A percentile compares a stretch with the other conserved stretches of the same genome.
phyloP scores from a whole-genome alignment of 163 green algal genomes.

The Smithsoniella earleae region DNA sequence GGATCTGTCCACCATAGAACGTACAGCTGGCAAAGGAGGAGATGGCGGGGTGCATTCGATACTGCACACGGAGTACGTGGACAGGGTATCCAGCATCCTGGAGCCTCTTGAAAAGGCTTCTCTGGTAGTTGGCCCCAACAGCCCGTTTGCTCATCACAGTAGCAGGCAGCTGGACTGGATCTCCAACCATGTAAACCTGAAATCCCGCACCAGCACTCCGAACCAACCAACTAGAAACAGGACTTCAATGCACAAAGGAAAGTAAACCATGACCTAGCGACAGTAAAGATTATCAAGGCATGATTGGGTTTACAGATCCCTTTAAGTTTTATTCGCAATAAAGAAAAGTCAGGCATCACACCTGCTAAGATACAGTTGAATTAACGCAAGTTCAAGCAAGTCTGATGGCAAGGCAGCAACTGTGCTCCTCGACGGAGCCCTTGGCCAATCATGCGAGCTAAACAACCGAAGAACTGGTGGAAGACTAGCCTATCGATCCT shows the following conservation, averaged over 20 bases:
- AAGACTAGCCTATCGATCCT: too few species aligned
- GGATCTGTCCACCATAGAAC: slow-evolving; percentile 77
- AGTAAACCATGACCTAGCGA: not conserved
- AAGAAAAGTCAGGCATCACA: too few species aligned
- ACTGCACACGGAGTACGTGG: slow-evolving; percentile 63
- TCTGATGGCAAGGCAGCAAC: too few species aligned
- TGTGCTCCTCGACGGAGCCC: too few species aligned
- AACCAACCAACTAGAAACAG: not conserved
- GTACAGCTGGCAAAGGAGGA: slow-evolving; percentile 64
- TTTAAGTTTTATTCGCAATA: too few species aligned
- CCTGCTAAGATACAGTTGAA: not conserved
- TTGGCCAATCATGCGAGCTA: too few species aligned
- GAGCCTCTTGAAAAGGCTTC: slow-evolving; percentile 75
- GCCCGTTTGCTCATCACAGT: slow-evolving; percentile 67
- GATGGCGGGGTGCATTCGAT: slow-evolving; percentile 93
- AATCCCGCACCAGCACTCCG: not conserved
- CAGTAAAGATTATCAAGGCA: too few species aligned
- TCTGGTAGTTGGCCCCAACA: slow-evolving; percentile 51
- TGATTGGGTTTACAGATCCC: too few species aligned
- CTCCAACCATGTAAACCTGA: slow-evolving; percentile 78
- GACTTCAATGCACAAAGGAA: not conserved
- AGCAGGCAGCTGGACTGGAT: slow-evolving; percentile 79
- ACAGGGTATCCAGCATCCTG: slow-evolving; percentile 63
- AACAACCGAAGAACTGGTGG: too few species aligned
- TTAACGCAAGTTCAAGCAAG: not conserved